Base-by-base conservation (phyloP, 306 rosid species). In the Cucurbita moschata region DNA sequence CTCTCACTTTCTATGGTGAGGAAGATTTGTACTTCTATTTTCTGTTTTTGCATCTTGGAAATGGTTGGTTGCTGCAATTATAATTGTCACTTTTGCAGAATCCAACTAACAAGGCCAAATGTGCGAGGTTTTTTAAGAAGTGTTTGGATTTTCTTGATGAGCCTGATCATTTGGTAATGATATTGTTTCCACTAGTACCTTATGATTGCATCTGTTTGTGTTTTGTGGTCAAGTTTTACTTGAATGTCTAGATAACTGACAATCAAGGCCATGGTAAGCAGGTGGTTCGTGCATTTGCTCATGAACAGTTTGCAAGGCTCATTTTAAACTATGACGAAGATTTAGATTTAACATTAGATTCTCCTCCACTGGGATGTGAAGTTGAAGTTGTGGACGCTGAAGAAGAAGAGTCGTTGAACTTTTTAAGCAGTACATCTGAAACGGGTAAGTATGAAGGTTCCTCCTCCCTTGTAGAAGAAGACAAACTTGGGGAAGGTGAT, bases 271-370 rank as follows among this genome's bases (percentile, higher is more conserved):
- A 62, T 84, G 54, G 65, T 80, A 30, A 75, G 81, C 93, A 93
- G 98, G 96, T 90, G 39, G 90, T 93, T 10, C 97, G 97, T 13
- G 98, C 98, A 80, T 83, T 85, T 78, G 98, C 97, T 55, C 98
- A 93, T 61, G 98, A 93, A 77, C 98, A 93, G 80, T 93, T 90
- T 82, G 98, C 98, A 4, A 90, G 98, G 89, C 87, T 93, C 81
- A 88, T 93, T 81, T 81, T 93, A 77, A 90, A 83, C 84, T 79
- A 84, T 6, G 88, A 88, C 56, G 91, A 93, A 37, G 94, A 87
- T 81, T 82, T 90, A 83, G 90, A 87, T 59, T 82, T 90, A 81
- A 87, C 85, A 7, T 70, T 85, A 37, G 96, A 88, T n/a, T 87
- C 85, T 61, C 85, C 88, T 63, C 93, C 91, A 18, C 42, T 83